Base-by-base conservation (phyloP, 2,329 filamentous ascomycete species). In the Periconia sp. region DNA sequence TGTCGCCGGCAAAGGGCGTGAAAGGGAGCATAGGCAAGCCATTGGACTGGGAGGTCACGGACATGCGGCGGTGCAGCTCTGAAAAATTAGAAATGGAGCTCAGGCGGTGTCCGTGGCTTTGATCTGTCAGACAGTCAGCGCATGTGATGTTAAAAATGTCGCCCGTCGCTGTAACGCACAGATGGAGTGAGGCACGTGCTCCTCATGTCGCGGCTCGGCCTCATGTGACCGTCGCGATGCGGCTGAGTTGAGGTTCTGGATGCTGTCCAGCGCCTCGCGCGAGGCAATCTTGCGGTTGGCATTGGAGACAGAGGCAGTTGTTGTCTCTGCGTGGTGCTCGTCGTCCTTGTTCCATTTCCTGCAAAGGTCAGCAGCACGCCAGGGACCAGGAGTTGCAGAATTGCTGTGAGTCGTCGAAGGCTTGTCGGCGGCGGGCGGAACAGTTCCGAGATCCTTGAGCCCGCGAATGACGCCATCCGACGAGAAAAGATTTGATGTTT, bases 141-240 rank as follows among this genome's bases (percentile, higher is more conserved):
- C 41, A 54, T 48, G 48, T 52, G 43, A 48, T 30, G 16, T 36
- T 32, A 15, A 10, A 34, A 17, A 38, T 36, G 34, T 12, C 13
- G 17, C 36, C 17, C 37, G 25, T 4, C 25, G 24, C 16, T 11
- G 22, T 6, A 29, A 80, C 80, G 67, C 65, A 86, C 83, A 86
- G 45, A 85, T 73, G 21, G 84, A 75, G 68, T 86, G 83, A 38
- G 83, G 83, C 54, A 83, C 80, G 72, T 85, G 82, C 54, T 80
- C 76, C 15, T 77, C 73, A 32, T 71, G 71, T 34, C 80, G 76
- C 48, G 75, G 51, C 46, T 79, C 70, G 17, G 72, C 72, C 46
- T 73, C 66, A 57, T 75, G 72, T 51, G 76, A 78, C 36, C 40
- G 52, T 25, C 60, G 57, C 35, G 59, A 63, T 40, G 59, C 52